phyloP scores from a whole-genome alignment of 805 yeast genomes.

The Ogataea degrootiae region DNA sequence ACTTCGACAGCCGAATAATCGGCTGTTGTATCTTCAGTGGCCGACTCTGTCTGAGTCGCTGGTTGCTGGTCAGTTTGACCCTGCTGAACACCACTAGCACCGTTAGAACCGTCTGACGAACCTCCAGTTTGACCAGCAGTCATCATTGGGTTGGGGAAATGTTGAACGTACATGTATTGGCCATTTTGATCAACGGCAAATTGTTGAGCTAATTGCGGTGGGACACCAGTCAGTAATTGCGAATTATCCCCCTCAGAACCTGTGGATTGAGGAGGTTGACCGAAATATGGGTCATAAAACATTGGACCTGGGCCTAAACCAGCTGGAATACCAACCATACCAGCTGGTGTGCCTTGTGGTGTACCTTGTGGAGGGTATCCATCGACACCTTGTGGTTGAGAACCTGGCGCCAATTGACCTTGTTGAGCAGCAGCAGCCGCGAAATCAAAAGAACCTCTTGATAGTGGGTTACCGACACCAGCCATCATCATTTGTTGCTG shows the following conservation, averaged over 20 bases:
- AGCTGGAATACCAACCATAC: slow-evolving; percentile 24
- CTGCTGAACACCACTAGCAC: background rate
- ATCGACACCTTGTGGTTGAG: slow-evolving; percentile 14
- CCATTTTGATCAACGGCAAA: slow-evolving; percentile 26
- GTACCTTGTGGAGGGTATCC: slow-evolving; percentile 14
- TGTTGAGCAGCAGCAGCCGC: slow-evolving; percentile 14
- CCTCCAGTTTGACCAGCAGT: background rate
- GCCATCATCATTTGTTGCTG: slow-evolving; percentile 18
- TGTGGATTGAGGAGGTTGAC: slow-evolving; percentile 16
- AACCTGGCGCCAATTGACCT: slow-evolving; percentile 10
- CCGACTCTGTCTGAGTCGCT: background rate
- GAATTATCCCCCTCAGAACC: slow-evolving; percentile 3
- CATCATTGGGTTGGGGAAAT: slow-evolving; percentile 19
- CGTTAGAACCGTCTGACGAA: slow-evolving; percentile 1
- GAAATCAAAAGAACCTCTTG: slow-evolving; percentile 22
- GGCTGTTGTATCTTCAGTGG: background rate
- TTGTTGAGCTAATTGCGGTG: slow-evolving; percentile 15
- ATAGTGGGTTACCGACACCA: slow-evolving; percentile 13
- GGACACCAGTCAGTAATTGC: slow-evolving; percentile 6
- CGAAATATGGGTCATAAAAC: slow-evolving; percentile 31
- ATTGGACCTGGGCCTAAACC: slow-evolving; percentile 28
- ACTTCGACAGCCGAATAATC: slow-evolving; percentile 3
- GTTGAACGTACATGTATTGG: slow-evolving; percentile 26
- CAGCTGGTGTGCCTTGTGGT: slow-evolving; percentile 19
- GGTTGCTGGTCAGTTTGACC: background rate